Base-by-base conservation (phyloP, 257 asterid species). In the Gentiana macrophylla region DNA sequence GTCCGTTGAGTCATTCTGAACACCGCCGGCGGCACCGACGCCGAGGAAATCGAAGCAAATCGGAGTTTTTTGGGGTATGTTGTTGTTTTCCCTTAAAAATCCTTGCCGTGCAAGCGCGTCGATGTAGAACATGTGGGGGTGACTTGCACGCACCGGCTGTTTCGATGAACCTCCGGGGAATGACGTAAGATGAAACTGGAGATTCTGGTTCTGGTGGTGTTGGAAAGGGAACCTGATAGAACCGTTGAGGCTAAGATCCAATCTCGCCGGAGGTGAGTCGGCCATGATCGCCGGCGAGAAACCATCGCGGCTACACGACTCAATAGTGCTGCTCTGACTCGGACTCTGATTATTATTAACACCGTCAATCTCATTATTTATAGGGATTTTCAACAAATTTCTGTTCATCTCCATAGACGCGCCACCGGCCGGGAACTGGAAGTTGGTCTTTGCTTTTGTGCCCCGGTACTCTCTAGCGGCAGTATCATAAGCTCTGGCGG, bases 381-480 rank as follows among this genome's bases (percentile, higher is more conserved):
- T 52, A 43, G 59, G n/a, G 12, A 47, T 50, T 12, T 62, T 59
- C 61, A 53, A 33, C 32, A 52, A 2, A 12, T 47, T 58, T 4
- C 45, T 34, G 36, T 53, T 50, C n/a, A 24, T 9, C 24, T 24
- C 24, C 24, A 24, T 24, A 24, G 24, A 24, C 7, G 7, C 32
- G 5, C 11, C 46, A 1, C 36, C 70, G 5, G 10, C 63, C 35
- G 52, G 37, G 12, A 2, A 37, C 11, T 67, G 64, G 33, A 70
- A 70, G 15, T 70, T 70, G 4, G 71, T 70, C 60, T 70, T 70
- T 2, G 75, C 75, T 59, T 64, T 64, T 1, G 64, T 44, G 15
- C 75, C 71, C 12, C 54, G 75, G 35, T 64, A 64, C 46, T 50
- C 61, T 12, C 71, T 45, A 1, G 75, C 71, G 12, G 75, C 75